Evolutionary conservation across 768 basidiomycete species (phyloP), one percentile per base, ranked within the genome.

Genomic region (Kockovaella imperatae): DNA sequence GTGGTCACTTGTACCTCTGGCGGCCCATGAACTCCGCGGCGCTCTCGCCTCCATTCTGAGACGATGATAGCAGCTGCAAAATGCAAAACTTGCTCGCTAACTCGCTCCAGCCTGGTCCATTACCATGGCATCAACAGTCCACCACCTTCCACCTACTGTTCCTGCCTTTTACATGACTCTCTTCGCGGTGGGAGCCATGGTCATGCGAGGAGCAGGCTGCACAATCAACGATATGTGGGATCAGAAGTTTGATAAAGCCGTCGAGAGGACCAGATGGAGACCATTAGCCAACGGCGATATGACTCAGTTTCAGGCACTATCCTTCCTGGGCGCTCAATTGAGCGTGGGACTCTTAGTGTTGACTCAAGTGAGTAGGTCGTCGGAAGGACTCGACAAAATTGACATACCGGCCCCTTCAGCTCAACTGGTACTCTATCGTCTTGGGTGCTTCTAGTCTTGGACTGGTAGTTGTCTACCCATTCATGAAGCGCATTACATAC

Each of bases 141-240:
- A 81, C 6, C 75, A 82, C 18, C 74, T 79, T 4, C 85, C 89
- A 0, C 74, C 78, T 38, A 77, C 79, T 2, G 78, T 76, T 0
- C 85, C 87, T 14, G 65, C 88, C 45, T 81, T 79, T 15, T 93
- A 89, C 64, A 75, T 87, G 39, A 73, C 79, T 28, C 74, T 97
- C 1, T 97, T 97, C 63, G 91, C 87, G 2, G 67, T 83, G 8
- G 95, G 95, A 1, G 90, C 95, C 0, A 58, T 95, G 35, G 78
- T 97, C 42, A 99, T 99, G 95, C 82, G 95, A 17, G 88, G 93
- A 4, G 95, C 95, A 18, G 95, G 95, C 3, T 99, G 95, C 72
- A 96, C 88, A 2, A 93, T 99, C 59, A 99, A 99, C 69, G 95
- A 99, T 67, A 82, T 99, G 82, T 97, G 95, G 93, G 95, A 99